Evolutionary conservation across 805 yeast genomes (phyloP).

Genomic region (Candida tammaniensis): DNA sequence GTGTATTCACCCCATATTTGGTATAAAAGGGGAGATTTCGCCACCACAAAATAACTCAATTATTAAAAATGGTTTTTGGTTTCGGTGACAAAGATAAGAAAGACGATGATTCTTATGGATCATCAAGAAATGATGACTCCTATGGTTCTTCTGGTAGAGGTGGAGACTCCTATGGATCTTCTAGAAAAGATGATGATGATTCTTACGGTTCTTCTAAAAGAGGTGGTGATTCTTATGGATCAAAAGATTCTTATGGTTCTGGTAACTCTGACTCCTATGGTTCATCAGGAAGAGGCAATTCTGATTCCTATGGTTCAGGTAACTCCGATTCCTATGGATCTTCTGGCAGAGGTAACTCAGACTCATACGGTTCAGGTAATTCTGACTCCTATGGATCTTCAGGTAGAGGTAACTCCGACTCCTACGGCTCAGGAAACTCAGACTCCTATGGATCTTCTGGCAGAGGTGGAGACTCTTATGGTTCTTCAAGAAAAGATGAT

Average conservation of each 20-base stretch:
- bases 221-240: constrained; percentile 14
- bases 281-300: constrained; percentile 12
- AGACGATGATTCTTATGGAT: constrained; percentile 18
- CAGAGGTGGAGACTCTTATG: constrained; percentile 19
- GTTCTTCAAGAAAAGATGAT: constrained; percentile 17
- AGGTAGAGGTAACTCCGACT: constrained; percentile 11
- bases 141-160: constrained; percentile 13
- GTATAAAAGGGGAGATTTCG: too few relatives aligned
- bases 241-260: constrained; percentile 20
- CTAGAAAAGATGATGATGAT: constrained; percentile 19
- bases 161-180: constrained; percentile 8
- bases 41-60: too few relatives aligned
- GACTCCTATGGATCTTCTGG: constrained; percentile 16
- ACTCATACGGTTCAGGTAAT: constrained; percentile 9
- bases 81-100: constrained; percentile 24
- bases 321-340: constrained; percentile 20
- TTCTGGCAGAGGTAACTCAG: constrained; percentile 7
- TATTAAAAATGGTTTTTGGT: constrained; percentile 30
- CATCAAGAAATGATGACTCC: constrained; percentile 13
- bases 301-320: constrained; percentile 10
- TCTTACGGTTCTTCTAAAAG: constrained; percentile 21
- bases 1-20: too few relatives aligned
- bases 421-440: constrained; percentile 19
- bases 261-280: constrained; percentile 16
- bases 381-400: constrained; percentile 12